These are phyloP conservation scores for Thelonectria rubi DNA, from an alignment of 2,329 filamentous ascomycete species.

Conservation along the genomic window DNA sequence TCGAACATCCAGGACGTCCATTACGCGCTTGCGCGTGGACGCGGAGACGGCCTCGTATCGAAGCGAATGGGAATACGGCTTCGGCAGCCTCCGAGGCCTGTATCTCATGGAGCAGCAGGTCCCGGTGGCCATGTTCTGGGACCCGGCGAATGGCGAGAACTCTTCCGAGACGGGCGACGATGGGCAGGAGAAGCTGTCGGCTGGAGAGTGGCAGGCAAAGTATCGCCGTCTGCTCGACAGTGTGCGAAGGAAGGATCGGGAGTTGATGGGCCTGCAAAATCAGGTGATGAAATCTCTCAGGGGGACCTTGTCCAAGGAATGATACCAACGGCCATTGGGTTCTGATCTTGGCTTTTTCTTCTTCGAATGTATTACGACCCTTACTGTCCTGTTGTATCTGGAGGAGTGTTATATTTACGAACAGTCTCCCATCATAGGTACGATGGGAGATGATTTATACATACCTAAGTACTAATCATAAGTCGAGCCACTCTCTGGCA, in stretches of 20 bases:
- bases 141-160: conserved; percentile 29
- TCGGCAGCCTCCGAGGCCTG: conserved; percentile 61
- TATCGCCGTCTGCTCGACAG: conserved; percentile 67
- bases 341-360: conserved; percentile 16
- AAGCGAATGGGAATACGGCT: conserved; percentile 64
- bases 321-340: conserved; percentile 27
- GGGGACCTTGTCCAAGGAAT: conserved; percentile 28
- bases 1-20: conserved; percentile 53
- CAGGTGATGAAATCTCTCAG: conserved; percentile 53
- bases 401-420: not conserved
- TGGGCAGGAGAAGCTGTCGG: conserved; percentile 38
- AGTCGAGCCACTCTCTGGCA: conserved; percentile 2
- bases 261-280: conserved; percentile 55
- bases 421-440: conserved; percentile 3
- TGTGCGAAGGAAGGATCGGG: conserved; percentile 67
- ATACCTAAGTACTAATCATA: conserved; percentile 6
- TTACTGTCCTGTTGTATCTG: conserved; percentile 14
- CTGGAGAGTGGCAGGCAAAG: conserved; percentile 60
- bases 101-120: conserved; percentile 64
- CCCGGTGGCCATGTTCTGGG: conserved; percentile 54
- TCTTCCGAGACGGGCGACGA: conserved; percentile 27
- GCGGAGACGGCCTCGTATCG: conserved; percentile 57
- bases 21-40: conserved; percentile 55
- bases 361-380: conserved; percentile 10
- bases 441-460: conserved; percentile 7